These are phyloP conservation scores for Saturnispora serradocipensis DNA, from an alignment of 805 yeast species.

Conservation along the genomic window DNA sequence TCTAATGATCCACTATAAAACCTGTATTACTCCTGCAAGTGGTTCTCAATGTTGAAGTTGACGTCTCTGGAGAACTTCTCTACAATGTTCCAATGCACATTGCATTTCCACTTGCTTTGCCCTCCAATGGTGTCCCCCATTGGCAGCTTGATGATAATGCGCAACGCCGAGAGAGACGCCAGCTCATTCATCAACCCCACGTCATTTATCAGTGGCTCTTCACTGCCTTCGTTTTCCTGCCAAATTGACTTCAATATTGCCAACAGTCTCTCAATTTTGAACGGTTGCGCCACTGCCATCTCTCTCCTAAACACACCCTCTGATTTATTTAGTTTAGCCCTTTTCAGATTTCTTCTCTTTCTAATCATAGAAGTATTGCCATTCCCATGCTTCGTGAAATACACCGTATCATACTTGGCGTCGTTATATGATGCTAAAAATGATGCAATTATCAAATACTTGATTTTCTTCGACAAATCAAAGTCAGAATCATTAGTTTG, in stretches of 20 bases:
- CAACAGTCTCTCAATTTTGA: conserved; percentile 68
- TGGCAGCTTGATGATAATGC: conserved; percentile 21
- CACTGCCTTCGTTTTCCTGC: conserved; percentile 30
- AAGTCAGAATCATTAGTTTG: conserved; percentile 15
- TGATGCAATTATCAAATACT: conserved; percentile 70
- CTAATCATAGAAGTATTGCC: conserved; percentile 30
- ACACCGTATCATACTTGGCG: conserved; percentile 55
- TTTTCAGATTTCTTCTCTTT: conserved; percentile 23
- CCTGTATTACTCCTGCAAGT: conserved; percentile 28
- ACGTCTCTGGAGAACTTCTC: conserved; percentile 54
- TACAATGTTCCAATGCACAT: conserved; percentile 59
- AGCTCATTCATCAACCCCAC: conserved; percentile 31
- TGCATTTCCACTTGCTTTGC: conserved; percentile 69
- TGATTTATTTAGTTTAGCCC: conserved; percentile 21
- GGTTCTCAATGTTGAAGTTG: conserved; percentile 56
- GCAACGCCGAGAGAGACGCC: conserved; percentile 29
- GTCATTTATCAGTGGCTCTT: conserved; percentile 23
- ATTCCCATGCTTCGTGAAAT: conserved; percentile 57
- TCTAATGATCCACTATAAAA: not conserved
- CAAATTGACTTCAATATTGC: conserved; percentile 73
- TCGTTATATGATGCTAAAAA: conserved; percentile 75
- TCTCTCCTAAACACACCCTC: conserved; percentile 47
- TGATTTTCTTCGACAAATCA: conserved; percentile 52
- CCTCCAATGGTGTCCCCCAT: conserved; percentile 44
- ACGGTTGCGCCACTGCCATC: conserved; percentile 59